Percentiles rank a stretch among this genome's conserved stretches.
Conservation (phyloP, 768 basidiomycete species). For the Zangia roseola region DNA sequence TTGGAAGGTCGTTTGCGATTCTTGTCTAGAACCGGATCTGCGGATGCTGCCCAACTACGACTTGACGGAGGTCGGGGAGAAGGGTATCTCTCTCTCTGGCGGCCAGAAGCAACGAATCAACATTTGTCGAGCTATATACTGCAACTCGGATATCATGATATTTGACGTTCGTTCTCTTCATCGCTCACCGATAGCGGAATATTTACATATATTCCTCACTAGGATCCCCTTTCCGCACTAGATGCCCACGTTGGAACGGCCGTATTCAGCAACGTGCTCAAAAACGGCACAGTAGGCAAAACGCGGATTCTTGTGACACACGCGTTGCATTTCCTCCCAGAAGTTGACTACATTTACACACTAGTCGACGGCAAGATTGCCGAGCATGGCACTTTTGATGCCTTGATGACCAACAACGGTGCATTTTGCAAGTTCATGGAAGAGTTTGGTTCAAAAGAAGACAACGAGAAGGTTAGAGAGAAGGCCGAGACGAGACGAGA, state of each 20-base stretch:
- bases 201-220: neutral
- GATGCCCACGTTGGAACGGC: constrained; percentile 91
- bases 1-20: constrained; percentile 75
- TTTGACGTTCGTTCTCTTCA: constrained; percentile 52
- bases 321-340: constrained; percentile 84
- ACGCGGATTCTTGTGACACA: constrained; percentile 91
- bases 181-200: neutral
- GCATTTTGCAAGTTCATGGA: constrained; percentile 72
- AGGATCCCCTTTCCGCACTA: constrained; percentile 87
- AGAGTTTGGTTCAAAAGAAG: constrained; percentile 75
- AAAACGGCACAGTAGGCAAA: constrained; percentile 58
- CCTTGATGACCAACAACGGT: constrained; percentile 62
- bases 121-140: constrained; percentile 86
- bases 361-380: constrained; percentile 74
- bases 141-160: constrained; percentile 80
- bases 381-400: constrained; percentile 76
- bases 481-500: constrained; percentile 28
- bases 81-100: constrained; percentile 85
- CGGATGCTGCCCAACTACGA: constrained; percentile 77
- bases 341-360: constrained; percentile 84
- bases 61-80: constrained; percentile 82
- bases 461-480: constrained; percentile 36
- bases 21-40: constrained; percentile 79
- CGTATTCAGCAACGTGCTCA: constrained; percentile 82
- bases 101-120: constrained; percentile 81